phyloP scores from a whole-genome alignment of 805 yeast genomes.

The Ogataea polymorpha region DNA sequence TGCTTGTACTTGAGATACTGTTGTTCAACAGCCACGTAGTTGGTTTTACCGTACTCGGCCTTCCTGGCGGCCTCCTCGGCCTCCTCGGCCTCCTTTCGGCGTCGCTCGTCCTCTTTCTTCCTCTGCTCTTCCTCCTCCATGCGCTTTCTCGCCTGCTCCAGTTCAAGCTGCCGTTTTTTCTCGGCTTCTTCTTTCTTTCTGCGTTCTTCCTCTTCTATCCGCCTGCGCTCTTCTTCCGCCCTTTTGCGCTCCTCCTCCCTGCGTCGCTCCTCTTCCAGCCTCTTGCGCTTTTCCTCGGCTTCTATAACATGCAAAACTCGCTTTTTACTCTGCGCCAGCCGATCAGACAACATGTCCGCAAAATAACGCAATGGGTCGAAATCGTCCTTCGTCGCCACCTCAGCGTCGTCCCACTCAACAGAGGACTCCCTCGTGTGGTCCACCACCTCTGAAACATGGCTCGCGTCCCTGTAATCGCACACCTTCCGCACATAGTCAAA shows the following conservation, averaged over 20 bases:
- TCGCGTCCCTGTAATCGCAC: not conserved
- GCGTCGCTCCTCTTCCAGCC: slow-evolving; percentile 3
- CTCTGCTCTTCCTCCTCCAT: slow-evolving; percentile 3
- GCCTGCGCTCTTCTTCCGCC: slow-evolving; percentile 18
- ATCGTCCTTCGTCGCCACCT: not conserved
- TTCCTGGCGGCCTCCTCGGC: slow-evolving; percentile 12
- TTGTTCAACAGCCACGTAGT: slow-evolving; percentile 37
- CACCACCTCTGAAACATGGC: too few relatives aligned
- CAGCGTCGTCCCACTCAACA: too few relatives aligned
- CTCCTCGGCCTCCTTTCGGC: slow-evolving; percentile 24
- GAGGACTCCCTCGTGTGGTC: too few relatives aligned
- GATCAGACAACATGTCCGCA: not conserved
- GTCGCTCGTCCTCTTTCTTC: slow-evolving; percentile 21
- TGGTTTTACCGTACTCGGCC: slow-evolving; percentile 30
- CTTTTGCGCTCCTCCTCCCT: slow-evolving; percentile 10
- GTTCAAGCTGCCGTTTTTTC: slow-evolving; percentile 1
- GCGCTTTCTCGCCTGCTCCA: not conserved
- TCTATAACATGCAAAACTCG: slow-evolving; percentile 7
- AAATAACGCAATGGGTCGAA: slow-evolving; percentile 2
- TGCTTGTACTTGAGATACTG: slow-evolving; percentile 46
- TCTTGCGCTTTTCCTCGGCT: slow-evolving; percentile 13
- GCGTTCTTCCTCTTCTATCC: slow-evolving; percentile 6
- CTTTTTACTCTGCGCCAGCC: slow-evolving; percentile 4
- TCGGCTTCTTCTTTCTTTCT: slow-evolving; percentile 6
- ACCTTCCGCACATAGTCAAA: slow-evolving; percentile 8